Evolutionary conservation across 352 stramenopile genomes (phyloP), one percentile per base, ranked within the genome.

Genomic region (Phytophthora pseudosyringae): DNA sequence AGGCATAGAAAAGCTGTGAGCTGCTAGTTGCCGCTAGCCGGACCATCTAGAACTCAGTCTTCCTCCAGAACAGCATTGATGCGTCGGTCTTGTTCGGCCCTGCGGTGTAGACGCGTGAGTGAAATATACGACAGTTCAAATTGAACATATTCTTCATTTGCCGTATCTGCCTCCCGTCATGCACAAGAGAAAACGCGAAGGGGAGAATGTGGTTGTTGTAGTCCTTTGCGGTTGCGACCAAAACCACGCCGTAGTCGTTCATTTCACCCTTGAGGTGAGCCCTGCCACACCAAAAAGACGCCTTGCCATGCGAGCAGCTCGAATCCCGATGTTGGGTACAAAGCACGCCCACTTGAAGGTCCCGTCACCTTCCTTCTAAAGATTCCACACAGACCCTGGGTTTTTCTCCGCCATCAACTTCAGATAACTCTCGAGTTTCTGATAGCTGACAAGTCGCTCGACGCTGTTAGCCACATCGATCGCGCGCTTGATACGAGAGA

Each of bases 171-270:
- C n/a, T n/a, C n/a, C n/a, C n/a, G n/a, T n/a, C n/a, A n/a, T n/a
- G n/a, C n/a, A 75, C 58, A 4, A 78, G 28, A 12, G 66, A 56
- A 28, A 78, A 64, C 0, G 7, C 61, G 16, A 76, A 68, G 0
- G 49, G 35, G 0, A 78, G 18, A 33, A 76, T 73, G 11, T 75
- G 41, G 28, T 71, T 45, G 63, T 73, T 59, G 48, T 26, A 71
- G 35, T 78, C 69, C 28, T 81, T 78, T 0, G 56, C 32, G 0
- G 68, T 75, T 0, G 60, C 60, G 0, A 61, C 38, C 4, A 77
- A 45, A 64, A 66, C 59, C 3, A 67, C 54, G 3, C 68, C 64
- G 2, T 49, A 47, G 26, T 67, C 48, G 38, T 80, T 58, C 64
- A 75, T 79, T 11, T 69, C 64, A 32, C 49, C 60, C 50, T 69